Conservation (phyloP, 169 alveolate genomes). For the Cryptosporidium andersoni region DNA sequence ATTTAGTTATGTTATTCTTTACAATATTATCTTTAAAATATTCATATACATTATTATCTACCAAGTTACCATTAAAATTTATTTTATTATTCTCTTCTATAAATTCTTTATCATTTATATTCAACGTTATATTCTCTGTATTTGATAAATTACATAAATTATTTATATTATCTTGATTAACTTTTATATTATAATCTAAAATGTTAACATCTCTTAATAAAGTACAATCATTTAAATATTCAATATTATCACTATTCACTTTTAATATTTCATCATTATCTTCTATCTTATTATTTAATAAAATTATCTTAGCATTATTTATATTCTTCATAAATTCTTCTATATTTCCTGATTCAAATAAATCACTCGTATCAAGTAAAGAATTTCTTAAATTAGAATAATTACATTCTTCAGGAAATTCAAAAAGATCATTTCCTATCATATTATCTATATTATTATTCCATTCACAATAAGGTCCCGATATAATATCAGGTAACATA, state of each 20-base stretch:
- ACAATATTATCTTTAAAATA: background rate
- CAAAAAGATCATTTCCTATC: slow-evolving; percentile 1
- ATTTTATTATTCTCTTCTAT: background rate
- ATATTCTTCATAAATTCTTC: background rate
- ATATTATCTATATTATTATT: background rate
- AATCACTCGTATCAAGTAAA: slow-evolving; percentile 38
- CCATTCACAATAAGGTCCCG: slow-evolving; percentile 9
- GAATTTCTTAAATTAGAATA: slow-evolving; percentile 43
- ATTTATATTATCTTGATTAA: no score
- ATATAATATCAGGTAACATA: slow-evolving; percentile 37
- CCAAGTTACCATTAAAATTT: background rate
- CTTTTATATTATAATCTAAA: no score
- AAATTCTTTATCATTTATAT: background rate
- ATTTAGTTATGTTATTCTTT: slow-evolving; percentile 3
- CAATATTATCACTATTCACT: background rate
- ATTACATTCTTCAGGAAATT: slow-evolving; percentile 37
- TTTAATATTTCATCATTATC: background rate
- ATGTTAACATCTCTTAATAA: no score
- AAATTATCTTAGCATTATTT: background rate
- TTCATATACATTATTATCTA: background rate
- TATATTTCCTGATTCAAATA: background rate
- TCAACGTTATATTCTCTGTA: background rate
- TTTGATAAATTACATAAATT: no score
- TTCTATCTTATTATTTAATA: background rate
- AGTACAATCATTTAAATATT: no score